phyloP scores from a whole-genome alignment of 2,329 filamentous ascomycete species.

The Fusarium subtropicale region DNA sequence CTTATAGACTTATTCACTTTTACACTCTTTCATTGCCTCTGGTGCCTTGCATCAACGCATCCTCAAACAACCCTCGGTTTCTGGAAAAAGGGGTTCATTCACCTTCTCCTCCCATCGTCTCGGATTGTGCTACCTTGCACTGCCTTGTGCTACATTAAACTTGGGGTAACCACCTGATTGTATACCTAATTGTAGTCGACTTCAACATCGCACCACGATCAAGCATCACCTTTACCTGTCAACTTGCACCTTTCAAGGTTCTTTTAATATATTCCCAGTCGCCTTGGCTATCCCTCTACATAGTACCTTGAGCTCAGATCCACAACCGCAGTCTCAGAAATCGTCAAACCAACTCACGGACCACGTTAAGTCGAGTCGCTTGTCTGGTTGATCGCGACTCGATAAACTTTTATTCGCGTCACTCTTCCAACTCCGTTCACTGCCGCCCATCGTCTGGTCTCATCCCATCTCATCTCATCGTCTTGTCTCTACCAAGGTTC shows the following conservation, averaged over 20 bases:
- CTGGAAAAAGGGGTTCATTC: slow-evolving; percentile 10
- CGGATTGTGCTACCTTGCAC: slow-evolving; percentile 12
- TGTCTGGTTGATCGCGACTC: slow-evolving; percentile 18
- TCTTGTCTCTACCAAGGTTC: slow-evolving; percentile 19
- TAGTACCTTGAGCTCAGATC: slow-evolving; percentile 15
- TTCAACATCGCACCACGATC: slow-evolving; percentile 31
- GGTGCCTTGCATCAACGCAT: slow-evolving; percentile 3
- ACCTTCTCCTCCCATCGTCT: slow-evolving; percentile 8
- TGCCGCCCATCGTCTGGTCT: slow-evolving; percentile 11
- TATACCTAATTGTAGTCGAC: slow-evolving; percentile 22
- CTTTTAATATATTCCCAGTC: slow-evolving; percentile 8
- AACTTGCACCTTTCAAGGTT: slow-evolving; percentile 5
- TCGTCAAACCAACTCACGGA: slow-evolving; percentile 26
- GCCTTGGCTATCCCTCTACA: not conserved
- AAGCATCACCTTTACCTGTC: slow-evolving; percentile 2
- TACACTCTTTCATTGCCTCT: slow-evolving; percentile 26
- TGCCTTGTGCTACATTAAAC: slow-evolving; percentile 6
- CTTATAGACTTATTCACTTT: slow-evolving; percentile 18
- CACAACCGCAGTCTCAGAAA: slow-evolving; percentile 29
- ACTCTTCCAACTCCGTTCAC: slow-evolving; percentile 3
- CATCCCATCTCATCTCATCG: slow-evolving; percentile 3
- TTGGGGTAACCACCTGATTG: not conserved
- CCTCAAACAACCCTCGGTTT: slow-evolving; percentile 22
- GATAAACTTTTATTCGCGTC: slow-evolving; percentile 26
- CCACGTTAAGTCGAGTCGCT: slow-evolving; percentile 18